A percentile compares a stretch with the other conserved stretches of the same genome.
phyloP scores from a whole-genome alignment of 2,329 filamentous ascomycete genomes.

The Ophiocordyceps camponoti-floridani region DNA sequence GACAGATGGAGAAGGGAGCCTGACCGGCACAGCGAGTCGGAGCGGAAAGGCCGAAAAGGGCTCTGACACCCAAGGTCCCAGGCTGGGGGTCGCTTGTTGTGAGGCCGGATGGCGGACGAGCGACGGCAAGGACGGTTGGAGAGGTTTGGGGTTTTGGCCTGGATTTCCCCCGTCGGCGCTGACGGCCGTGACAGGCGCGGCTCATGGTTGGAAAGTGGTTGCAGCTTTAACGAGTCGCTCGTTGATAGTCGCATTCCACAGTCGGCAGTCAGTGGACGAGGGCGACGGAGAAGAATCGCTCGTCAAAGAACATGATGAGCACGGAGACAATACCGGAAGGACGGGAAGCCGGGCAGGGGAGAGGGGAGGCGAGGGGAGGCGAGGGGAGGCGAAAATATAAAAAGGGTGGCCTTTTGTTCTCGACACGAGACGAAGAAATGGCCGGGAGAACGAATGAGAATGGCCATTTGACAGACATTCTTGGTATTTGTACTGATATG shows the following conservation, averaged over 20 bases:
- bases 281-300: not conserved
- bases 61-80: not conserved
- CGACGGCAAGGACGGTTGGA: too few relatives aligned
- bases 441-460: not conserved
- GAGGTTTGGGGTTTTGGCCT: not conserved
- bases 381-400: not conserved
- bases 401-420: not conserved
- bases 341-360: too few relatives aligned
- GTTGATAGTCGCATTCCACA: constrained; percentile 1
- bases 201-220: constrained; percentile 3
- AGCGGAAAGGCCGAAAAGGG: not conserved
- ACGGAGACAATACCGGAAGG: too few relatives aligned
- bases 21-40: not conserved
- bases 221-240: constrained; percentile 1
- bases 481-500: not conserved
- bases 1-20: too few relatives aligned
- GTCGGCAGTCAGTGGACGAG: not conserved
- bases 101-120: too few relatives aligned
- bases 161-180: not conserved
- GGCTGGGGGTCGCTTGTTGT: too few relatives aligned
- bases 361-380: too few relatives aligned
- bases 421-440: not conserved
- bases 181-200: not conserved
- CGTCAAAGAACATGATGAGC: too few relatives aligned
- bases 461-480: not conserved